phyloP scores from a whole-genome alignment of 2,329 filamentous ascomycete species.

The Aspergillus aculeatus region DNA sequence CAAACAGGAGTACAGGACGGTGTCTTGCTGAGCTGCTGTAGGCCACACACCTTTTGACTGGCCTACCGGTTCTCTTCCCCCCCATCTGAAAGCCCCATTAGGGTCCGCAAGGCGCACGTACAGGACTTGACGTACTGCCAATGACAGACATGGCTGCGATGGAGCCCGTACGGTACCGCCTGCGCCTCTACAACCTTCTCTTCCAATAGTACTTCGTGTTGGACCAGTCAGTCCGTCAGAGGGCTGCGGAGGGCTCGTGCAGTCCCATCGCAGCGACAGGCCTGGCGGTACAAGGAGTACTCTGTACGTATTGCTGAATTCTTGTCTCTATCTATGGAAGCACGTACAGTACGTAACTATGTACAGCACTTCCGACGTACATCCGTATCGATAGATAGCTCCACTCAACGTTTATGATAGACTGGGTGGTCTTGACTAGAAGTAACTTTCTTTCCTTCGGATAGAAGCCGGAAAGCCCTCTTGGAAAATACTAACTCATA shows the following conservation, averaged over 20 bases:
- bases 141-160: not conserved
- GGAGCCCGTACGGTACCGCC: conserved; percentile 1
- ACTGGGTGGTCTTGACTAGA: not conserved
- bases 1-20: not conserved
- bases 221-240: not conserved
- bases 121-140: conserved; percentile 1
- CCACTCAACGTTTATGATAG: not conserved
- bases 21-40: not conserved
- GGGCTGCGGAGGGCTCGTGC: conserved; percentile 6
- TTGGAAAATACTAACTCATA: not conserved
- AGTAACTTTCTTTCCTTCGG: not conserved
- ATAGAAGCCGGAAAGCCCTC: not conserved
- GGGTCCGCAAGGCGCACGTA: conserved; percentile 9
- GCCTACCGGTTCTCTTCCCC: not conserved
- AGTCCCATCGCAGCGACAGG: not conserved
- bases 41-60: not conserved
- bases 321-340: too few species aligned
- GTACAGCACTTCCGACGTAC: not conserved
- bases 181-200: not conserved
- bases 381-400: not conserved
- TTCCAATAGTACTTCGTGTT: not conserved
- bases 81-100: conserved; percentile 2
- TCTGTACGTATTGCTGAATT: not conserved
- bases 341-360: too few species aligned
- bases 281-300: not conserved